Percentiles rank a stretch among this genome's conserved stretches.
phyloP scores from a whole-genome alignment of 129 eudicot species.

The sunflower (Helianthus annuus) region DNA sequence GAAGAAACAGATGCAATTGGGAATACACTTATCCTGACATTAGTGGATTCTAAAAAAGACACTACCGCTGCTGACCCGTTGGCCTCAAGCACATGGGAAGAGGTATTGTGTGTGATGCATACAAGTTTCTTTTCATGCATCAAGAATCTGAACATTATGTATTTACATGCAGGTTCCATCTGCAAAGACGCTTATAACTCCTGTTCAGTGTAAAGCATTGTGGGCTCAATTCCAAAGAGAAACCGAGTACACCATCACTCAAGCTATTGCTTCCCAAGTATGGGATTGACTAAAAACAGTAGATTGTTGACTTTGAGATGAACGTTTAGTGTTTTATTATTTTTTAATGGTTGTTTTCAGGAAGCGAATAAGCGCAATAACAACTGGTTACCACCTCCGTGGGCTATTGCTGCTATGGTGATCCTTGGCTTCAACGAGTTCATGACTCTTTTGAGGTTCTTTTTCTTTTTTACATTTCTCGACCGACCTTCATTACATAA shows the following conservation, averaged over 20 bases:
- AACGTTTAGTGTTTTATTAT: background rate
- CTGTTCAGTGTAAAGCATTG: constrained; percentile 55
- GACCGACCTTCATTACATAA: background rate
- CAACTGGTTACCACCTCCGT: constrained; percentile 99
- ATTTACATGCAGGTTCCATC: constrained; percentile 61
- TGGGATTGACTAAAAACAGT: constrained; percentile 6
- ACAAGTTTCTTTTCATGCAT: constrained; percentile 11
- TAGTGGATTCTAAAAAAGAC: constrained; percentile 56
- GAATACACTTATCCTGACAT: constrained; percentile 69
- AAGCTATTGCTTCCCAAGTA: constrained; percentile 91
- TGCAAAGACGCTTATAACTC: constrained; percentile 80
- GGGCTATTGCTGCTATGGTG: constrained; percentile 89
- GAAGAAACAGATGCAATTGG: constrained; percentile 68
- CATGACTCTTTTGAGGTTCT: constrained; percentile 94
- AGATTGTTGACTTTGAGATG: background rate
- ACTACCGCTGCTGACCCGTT: constrained; percentile 59
- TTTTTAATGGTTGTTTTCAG: constrained; percentile 47
- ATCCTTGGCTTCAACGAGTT: constrained; percentile 93
- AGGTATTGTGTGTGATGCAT: constrained; percentile 42
- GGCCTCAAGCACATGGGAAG: constrained; percentile 95
- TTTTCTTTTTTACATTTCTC: constrained; percentile 2
- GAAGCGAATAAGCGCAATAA: constrained; percentile 94
- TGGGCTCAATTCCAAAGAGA: constrained; percentile 92
- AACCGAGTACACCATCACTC: constrained; percentile 93
- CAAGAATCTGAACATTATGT: constrained; percentile 11